phyloP scores from a whole-genome alignment of 1,284 basidiomycete species.

The Leccinum pallidistipes region DNA sequence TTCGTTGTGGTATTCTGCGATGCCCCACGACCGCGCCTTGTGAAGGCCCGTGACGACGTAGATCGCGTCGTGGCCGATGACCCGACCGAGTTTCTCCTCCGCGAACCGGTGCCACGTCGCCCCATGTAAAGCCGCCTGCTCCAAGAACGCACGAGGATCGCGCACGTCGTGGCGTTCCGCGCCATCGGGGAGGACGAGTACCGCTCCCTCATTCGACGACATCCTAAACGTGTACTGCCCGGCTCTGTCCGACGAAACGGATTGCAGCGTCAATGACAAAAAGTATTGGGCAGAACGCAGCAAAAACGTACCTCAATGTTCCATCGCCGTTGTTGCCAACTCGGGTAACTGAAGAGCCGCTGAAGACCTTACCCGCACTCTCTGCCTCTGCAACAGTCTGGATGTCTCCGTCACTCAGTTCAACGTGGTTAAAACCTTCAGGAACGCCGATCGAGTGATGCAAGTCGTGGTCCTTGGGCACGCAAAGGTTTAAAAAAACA shows the following conservation, averaged over 20 bases:
- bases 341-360: conserved; percentile 15
- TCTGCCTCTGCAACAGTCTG: conserved; percentile 10
- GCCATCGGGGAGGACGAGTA: conserved; percentile 30
- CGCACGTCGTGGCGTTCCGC: conserved; percentile 24
- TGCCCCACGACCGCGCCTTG: conserved; percentile 26
- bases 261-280: not conserved
- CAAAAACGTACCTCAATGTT: conserved; percentile 12
- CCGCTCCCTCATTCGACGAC: conserved; percentile 24
- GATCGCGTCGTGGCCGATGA: conserved; percentile 25
- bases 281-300: not conserved
- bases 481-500: conserved; percentile 36
- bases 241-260: conserved; percentile 6
- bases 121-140: conserved; percentile 22
- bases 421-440: conserved; percentile 18
- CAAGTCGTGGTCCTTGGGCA: conserved; percentile 18
- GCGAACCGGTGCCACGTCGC: conserved; percentile 28
- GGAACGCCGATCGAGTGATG: conserved; percentile 23
- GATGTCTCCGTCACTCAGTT: conserved; percentile 19
- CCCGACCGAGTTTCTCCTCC: conserved; percentile 21
- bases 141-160: conserved; percentile 15
- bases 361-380: conserved; percentile 14
- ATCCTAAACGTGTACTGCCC: conserved; percentile 17
- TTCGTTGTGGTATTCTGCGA: conserved; percentile 23
- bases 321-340: not conserved
- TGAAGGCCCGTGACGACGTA: conserved; percentile 29